phyloP scores from a whole-genome alignment of 345 rosid species.

The Arabis alpina region DNA sequence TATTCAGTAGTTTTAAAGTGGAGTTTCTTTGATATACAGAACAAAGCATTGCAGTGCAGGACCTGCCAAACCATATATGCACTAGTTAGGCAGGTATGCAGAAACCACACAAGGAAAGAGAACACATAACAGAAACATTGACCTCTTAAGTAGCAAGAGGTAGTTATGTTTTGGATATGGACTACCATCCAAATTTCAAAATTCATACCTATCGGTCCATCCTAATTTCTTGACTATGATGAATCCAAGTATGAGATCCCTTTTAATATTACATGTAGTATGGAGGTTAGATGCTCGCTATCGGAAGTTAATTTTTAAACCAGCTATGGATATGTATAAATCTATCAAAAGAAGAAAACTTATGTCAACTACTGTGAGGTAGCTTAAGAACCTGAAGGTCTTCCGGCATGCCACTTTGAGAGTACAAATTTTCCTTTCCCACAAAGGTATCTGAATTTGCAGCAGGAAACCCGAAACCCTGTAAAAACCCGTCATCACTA shows the following conservation, averaged over 20 bases:
- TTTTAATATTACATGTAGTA: slow-evolving; percentile 2
- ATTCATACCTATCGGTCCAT: slow-evolving; percentile 28
- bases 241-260: slow-evolving; percentile 17
- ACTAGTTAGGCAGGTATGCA: slow-evolving; percentile 52
- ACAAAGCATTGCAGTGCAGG: slow-evolving; percentile 62
- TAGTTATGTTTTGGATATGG: slow-evolving; percentile 19
- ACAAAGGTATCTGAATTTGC: slow-evolving; percentile 44
- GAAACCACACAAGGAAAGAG: slow-evolving; percentile 18
- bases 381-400: slow-evolving; percentile 62
- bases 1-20: slow-evolving; percentile 51
- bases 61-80: slow-evolving; percentile 77
- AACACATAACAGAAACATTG: slow-evolving; percentile 26
- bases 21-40: slow-evolving; percentile 53
- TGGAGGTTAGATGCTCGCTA: slow-evolving; percentile 25
- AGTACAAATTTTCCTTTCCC: slow-evolving; percentile 51
- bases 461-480: slow-evolving; percentile 49
- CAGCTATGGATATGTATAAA: neutral
- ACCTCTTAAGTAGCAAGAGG: slow-evolving; percentile 14
- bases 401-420: slow-evolving; percentile 51
- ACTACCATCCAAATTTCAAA: slow-evolving; percentile 23
- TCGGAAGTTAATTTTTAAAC: neutral
- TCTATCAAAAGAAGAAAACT: slow-evolving; percentile 1
- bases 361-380: slow-evolving; percentile 23
- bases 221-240: slow-evolving; percentile 28
- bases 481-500: slow-evolving; percentile 57